Evolutionary conservation across 106 monocot species (phyloP), one percentile per base, ranked within the genome.

Genomic region (Dioscorea zingiberensis): DNA sequence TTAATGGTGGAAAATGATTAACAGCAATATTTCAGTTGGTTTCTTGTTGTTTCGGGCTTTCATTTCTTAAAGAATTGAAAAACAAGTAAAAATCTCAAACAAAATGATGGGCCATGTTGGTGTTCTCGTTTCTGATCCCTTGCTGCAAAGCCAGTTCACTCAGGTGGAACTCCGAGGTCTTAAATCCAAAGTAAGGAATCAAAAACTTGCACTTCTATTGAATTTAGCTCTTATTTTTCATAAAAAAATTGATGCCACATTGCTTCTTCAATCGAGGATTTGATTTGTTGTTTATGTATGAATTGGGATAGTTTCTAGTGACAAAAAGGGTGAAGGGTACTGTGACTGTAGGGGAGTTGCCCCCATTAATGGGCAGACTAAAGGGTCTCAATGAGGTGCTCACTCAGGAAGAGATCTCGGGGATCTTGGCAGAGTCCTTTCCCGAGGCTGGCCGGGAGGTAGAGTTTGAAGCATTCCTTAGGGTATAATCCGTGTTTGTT

Each of bases 71-170:
- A 15, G 17, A 1, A 54, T 56, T 3, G n/a, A 23, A 21, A 47
- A 17, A 13, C 9, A 28, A 8, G 45, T 27, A 18, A 65, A 27
- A 48, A 44, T 44, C 28, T 21, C 24, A 13, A 19, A 29, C 47
- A 49, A 25, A n/a, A 94, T 94, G 94, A 84, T 89, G 55, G 68
- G 78, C 48, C 89, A 69, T 62, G 61, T 89, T 28, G 89, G 89
- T 10, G 84, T 94, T 23, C 62, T 89, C 17, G 84, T 94, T 62
- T 94, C 94, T 22, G 89, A 87, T 87, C 84, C 86, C 4, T 79
- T 76, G 81, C 89, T 94, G 18, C 94, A 94, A 68, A 85, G 71
- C 78, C 93, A 93, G 25, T 93, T 93, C 79, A 89, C 93, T 12
- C 93, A 93, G 70, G 85, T 93, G 59, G 89, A 93, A 71, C 89